Evolutionary conservation across 257 asterid species (phyloP).

Genomic region (Jacaranda mimosifolia): DNA sequence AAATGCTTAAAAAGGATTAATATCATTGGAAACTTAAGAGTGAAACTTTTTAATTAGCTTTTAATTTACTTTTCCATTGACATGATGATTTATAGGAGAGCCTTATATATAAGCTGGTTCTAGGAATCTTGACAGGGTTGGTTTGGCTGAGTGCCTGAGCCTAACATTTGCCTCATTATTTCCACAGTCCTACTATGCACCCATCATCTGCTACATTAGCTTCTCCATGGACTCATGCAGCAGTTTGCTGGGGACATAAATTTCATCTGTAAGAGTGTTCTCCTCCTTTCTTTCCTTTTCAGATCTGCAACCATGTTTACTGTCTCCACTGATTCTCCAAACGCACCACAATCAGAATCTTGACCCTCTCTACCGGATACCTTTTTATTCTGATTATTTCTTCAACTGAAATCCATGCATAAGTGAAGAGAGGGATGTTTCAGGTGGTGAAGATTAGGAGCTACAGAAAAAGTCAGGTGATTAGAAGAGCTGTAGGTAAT

Average conservation of each 20-base stretch:
- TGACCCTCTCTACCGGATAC: neutral
- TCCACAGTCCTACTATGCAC: neutral
- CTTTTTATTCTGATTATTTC: neutral
- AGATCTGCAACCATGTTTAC: neutral
- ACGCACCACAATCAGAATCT: neutral
- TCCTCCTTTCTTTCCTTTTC: neutral
- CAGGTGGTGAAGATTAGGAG: neutral
- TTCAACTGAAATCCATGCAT: neutral
- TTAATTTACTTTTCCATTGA: neutral
- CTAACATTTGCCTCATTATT: neutral
- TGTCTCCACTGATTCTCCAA: neutral
- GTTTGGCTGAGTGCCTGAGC: conserved; percentile 2
- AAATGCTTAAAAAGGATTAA: conserved; percentile 17
- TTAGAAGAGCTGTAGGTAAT: neutral
- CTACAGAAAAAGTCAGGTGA: neutral
- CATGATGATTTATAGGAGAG: neutral
- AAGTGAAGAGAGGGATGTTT: neutral
- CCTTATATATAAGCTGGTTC: conserved; percentile 14
- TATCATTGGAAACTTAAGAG: neutral
- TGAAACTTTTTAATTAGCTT: conserved; percentile 2
- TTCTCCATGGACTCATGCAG: neutral
- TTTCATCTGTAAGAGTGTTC: neutral
- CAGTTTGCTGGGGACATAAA: neutral
- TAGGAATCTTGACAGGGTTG: conserved; percentile 8
- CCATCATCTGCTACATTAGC: neutral